Conservation (phyloP, 1,139 yeast species). For the Saccharomycopsis hybrid region DNA sequence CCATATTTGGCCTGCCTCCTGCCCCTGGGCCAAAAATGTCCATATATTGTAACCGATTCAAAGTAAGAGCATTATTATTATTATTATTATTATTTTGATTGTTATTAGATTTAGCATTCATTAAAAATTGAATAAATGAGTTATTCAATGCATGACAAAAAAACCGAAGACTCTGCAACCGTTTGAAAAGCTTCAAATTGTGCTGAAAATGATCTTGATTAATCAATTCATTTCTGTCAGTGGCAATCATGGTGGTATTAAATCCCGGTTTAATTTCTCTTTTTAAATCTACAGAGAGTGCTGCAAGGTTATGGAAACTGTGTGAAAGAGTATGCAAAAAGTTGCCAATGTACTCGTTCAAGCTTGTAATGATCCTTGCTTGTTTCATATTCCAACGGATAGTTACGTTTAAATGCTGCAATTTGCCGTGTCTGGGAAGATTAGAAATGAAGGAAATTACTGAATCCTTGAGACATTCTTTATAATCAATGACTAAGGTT, state of each 20-base stretch:
- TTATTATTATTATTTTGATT: not conserved
- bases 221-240: constrained; percentile 1
- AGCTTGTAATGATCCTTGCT: not conserved
- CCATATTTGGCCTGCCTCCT: constrained; percentile 52
- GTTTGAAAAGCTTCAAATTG: constrained; percentile 3
- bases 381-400: constrained; percentile 16
- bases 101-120: not conserved
- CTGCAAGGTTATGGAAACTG: not conserved
- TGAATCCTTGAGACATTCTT: constrained; percentile 13
- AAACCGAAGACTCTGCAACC: constrained; percentile 2
- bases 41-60: constrained; percentile 34
- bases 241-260: not conserved
- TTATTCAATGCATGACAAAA: constrained; percentile 10
- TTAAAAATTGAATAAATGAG: constrained; percentile 6
- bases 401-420: not conserved
- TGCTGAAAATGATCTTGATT: not conserved
- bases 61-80: not conserved
- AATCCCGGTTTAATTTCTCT: constrained; percentile 3
- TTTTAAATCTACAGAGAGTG: constrained; percentile 6
- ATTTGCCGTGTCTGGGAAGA: not conserved
- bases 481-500: constrained; percentile 4
- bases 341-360: not conserved
- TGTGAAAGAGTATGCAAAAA: not conserved
- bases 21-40: constrained; percentile 47
- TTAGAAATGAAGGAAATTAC: constrained; percentile 4